Conservation (phyloP, 2,329 filamentous ascomycete genomes). For the Fusarium sarcochroum region DNA sequence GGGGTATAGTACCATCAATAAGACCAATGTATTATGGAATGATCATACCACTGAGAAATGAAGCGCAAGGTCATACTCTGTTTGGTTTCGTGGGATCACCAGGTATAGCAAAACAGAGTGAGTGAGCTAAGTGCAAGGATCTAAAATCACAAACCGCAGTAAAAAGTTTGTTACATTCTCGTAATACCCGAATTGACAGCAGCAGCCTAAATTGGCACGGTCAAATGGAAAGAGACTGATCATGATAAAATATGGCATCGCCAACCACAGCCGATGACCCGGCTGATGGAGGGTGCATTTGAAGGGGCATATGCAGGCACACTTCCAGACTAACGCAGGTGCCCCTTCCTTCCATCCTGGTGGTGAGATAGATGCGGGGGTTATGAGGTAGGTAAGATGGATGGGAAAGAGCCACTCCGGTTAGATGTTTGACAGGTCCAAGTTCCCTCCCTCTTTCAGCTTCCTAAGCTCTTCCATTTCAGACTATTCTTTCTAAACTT, state of each 20-base stretch:
- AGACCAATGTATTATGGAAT: not conserved
- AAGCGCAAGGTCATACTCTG: not conserved
- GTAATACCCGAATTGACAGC: slow-evolving; percentile 3
- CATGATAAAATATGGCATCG: slow-evolving; percentile 1
- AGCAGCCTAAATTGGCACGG: slow-evolving; percentile 19
- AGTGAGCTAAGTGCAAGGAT: not conserved
- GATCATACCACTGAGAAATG: not conserved
- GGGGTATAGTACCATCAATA: not conserved
- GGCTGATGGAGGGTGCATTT: not conserved
- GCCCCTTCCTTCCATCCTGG: slow-evolving; percentile 16
- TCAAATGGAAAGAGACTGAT: not conserved
- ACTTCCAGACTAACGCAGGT: slow-evolving; percentile 35
- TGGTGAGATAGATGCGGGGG: slow-evolving; percentile 12
- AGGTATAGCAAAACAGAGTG: not conserved
- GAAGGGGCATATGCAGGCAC: slow-evolving; percentile 6
- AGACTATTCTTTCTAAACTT: slow-evolving; percentile 15
- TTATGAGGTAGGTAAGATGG: not conserved
- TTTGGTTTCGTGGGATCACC: not conserved
- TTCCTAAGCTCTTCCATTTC: slow-evolving; percentile 3
- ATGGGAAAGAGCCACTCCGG: not conserved
- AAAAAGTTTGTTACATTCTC: not conserved
- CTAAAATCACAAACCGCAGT: not conserved
- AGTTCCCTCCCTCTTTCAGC: slow-evolving; percentile 26
- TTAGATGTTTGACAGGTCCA: not conserved
- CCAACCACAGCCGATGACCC: slow-evolving; percentile 23